Conservation (phyloP, 805 yeast species). For the Lipomyces kockii region DNA sequence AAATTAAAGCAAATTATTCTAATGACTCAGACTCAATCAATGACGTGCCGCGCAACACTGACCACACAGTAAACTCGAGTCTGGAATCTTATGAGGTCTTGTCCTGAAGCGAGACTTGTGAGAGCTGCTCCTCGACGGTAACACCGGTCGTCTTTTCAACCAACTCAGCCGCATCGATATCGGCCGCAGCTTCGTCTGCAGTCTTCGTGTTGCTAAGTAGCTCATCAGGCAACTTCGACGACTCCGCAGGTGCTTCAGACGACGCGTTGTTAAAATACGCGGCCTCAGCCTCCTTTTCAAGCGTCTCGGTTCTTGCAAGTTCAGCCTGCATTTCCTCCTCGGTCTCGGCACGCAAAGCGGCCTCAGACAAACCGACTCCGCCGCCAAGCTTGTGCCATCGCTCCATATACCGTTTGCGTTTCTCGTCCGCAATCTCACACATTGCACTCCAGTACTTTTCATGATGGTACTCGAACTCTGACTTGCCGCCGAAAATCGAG, state of each 20-base stretch:
- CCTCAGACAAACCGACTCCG: conserved; percentile 78
- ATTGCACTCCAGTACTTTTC: conserved; percentile 77
- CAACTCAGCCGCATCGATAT: conserved; percentile 20
- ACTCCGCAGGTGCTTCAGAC: conserved; percentile 1
- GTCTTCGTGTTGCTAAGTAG: conserved; percentile 22
- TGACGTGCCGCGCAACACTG: too few relatives aligned
- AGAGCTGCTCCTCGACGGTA: conserved; percentile 25
- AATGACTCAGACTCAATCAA: background rate
- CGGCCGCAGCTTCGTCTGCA: conserved; percentile 25
- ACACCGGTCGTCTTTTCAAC: conserved; percentile 30
- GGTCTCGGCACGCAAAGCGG: conserved; percentile 65
- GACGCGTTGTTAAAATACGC: background rate
- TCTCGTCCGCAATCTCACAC: conserved; percentile 61
- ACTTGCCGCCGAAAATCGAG: conserved; percentile 79
- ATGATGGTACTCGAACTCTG: conserved; percentile 84
- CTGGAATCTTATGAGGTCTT: conserved; percentile 11
- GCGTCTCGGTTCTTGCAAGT: conserved; percentile 11
- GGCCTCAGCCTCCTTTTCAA: conserved; percentile 21
- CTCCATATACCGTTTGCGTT: conserved; percentile 64
- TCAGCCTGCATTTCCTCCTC: conserved; percentile 30
- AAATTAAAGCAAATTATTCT: too few relatives aligned
- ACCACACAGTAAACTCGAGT: background rate
- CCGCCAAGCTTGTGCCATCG: conserved; percentile 76
- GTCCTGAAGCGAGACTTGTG: conserved; percentile 30
- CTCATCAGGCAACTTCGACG: conserved; percentile 24